A percentile compares a stretch with the other conserved stretches of the same genome.
Conservation (phyloP, 2,329 filamentous ascomycete species). For the Onygenales sp. region DNA sequence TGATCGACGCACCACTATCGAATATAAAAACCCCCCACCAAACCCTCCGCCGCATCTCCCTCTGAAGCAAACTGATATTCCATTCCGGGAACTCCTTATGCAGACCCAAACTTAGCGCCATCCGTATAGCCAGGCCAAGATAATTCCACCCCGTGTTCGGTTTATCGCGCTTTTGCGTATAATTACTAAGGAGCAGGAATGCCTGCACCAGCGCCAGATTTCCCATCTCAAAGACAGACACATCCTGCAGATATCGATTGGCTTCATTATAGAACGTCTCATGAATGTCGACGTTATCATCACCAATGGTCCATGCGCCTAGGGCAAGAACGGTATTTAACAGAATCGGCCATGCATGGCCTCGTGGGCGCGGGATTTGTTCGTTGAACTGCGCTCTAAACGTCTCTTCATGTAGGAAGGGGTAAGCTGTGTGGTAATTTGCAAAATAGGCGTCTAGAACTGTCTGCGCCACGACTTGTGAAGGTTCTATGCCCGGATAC, state of each 20-base stretch:
- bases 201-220: slow-evolving; percentile 41
- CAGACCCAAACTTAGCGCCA: slow-evolving; percentile 42
- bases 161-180: slow-evolving; percentile 42
- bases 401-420: slow-evolving; percentile 38
- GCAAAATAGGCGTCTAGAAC: slow-evolving; percentile 39
- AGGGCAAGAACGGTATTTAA: slow-evolving; percentile 38
- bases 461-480: slow-evolving; percentile 29
- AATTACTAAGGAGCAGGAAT: slow-evolving; percentile 39
- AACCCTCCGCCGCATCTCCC: slow-evolving; percentile 31
- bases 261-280: slow-evolving; percentile 35
- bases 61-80: slow-evolving; percentile 35
- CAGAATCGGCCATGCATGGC: slow-evolving; percentile 36
- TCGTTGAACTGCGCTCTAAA: slow-evolving; percentile 40
- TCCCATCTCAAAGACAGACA: slow-evolving; percentile 39
- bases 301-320: slow-evolving; percentile 35
- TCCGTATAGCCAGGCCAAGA: slow-evolving; percentile 38
- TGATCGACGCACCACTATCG: slow-evolving; percentile 42
- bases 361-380: slow-evolving; percentile 33
- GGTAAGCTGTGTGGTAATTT: slow-evolving; percentile 39
- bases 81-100: slow-evolving; percentile 42
- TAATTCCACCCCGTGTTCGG: slow-evolving; percentile 44
- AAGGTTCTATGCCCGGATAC: slow-evolving; percentile 23
- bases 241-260: slow-evolving; percentile 36
- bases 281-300: slow-evolving; percentile 33
- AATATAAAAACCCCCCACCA: slow-evolving; percentile 39